Base-by-base conservation (phyloP, 345 rosid genomes). In the Gossypium arboreum region DNA sequence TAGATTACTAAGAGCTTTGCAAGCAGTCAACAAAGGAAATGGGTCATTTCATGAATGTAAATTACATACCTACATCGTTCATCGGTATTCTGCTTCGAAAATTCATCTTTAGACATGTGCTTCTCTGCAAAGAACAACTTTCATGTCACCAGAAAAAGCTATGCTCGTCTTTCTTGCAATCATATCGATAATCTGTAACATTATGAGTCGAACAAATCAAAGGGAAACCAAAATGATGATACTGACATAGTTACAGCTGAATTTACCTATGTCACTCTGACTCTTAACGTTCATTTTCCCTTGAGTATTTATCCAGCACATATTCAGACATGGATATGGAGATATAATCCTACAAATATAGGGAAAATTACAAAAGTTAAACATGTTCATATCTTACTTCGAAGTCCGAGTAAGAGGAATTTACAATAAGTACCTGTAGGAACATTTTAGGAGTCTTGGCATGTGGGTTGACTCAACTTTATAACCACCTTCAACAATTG, bases 401-500 rank as follows among this genome's bases (percentile, higher is more conserved):
- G 16, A 39, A 25, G 17, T 24, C 34, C 17, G 63, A 25, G 17
- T 12, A 59, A 58, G 34, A 58, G 12, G 52, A 65, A 44, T 65
- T 18, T 11, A 4, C 17, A 48, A 15, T 9, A 17, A 13, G 57
- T 27, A 10, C 25, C 43, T 48, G n/a, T 10, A 45, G 67, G 29
- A 48, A 43, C 34, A 54, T 67, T 12, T 45, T 52, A 57, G 56
- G 66, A 51, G 52, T 27, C 71, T 73, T 24, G 12, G 13, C 34
- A 29, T 20, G 55, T 24, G 24, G 88, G 79, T 76, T 58, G 63
- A 77, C 93, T 90, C 64, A 93, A 80, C 79, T 84, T 87, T 57
- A 87, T 72, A 69, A 85, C 78, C 78, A 88, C 88, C 24, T 77
- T 83, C 66, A 93, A 77, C 81, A 93, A 75, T 70, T 73, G 76